Percentiles rank a stretch among this genome's conserved stretches.
Conservation (phyloP, 208 protist genomes). For the Leishmania gerbilli region DNA sequence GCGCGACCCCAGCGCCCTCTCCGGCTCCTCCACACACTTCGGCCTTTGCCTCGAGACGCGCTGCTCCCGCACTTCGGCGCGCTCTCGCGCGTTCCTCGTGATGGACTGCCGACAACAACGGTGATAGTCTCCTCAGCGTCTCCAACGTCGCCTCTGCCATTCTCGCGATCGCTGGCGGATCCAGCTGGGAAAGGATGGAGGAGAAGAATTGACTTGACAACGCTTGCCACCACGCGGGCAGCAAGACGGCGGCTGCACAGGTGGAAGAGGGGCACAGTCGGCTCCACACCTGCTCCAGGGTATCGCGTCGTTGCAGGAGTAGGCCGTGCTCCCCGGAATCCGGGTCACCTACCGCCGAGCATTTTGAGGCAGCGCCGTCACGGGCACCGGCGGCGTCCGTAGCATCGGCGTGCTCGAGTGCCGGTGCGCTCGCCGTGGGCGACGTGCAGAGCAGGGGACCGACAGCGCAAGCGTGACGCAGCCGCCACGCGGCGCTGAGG, state of each 20-base stretch:
- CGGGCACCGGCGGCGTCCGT: neutral
- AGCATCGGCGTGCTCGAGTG: neutral
- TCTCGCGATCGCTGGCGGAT: neutral
- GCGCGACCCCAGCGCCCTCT: neutral
- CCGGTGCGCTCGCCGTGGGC: neutral
- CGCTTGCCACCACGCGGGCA: neutral
- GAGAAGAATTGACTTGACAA: neutral
- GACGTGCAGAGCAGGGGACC: neutral
- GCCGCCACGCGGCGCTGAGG: slow-evolving; percentile 4
- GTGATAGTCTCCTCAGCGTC: neutral
- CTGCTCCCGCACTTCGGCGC: neutral
- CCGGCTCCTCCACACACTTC: too few species aligned
- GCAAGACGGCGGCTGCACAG: too few species aligned
- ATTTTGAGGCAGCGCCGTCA: neutral
- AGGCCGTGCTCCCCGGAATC: neutral
- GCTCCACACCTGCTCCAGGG: neutral
- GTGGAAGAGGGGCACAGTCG: neutral
- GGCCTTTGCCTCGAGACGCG: neutral
- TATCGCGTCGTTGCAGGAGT: neutral
- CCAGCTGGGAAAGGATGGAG: neutral
- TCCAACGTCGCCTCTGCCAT: neutral
- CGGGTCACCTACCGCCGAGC: neutral
- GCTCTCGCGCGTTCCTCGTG: neutral
- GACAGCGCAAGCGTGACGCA: neutral
- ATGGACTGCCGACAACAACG: neutral